Conservation (phyloP, 768 basidiomycete genomes). For the Tulasnella sp. region DNA sequence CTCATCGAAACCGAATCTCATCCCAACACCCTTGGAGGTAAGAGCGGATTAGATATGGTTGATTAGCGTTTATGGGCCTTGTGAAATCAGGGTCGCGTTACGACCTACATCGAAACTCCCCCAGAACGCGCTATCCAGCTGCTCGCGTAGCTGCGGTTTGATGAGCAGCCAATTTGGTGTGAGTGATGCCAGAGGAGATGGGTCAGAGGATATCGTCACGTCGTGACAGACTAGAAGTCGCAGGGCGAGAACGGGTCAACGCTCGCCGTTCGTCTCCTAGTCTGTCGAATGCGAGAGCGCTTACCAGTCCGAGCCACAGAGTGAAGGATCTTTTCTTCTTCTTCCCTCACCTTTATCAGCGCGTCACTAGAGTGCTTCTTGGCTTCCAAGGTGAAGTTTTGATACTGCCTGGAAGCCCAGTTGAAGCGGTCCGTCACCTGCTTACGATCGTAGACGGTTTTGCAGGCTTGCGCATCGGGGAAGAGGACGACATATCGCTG, state of each 20-base stretch:
- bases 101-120: neutral
- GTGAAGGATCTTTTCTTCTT: neutral
- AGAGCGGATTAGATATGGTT: neutral
- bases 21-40: neutral
- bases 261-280: too few relatives aligned
- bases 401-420: neutral
- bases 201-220: neutral
- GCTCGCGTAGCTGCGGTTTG: neutral
- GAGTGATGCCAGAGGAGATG: neutral
- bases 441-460: neutral
- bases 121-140: neutral
- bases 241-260: neutral
- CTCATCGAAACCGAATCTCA: neutral
- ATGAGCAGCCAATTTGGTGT: neutral
- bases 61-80: neutral
- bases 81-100: neutral
- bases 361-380: neutral
- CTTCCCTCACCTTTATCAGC: neutral
- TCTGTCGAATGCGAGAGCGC: neutral
- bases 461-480: neutral
- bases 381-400: neutral
- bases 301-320: neutral
- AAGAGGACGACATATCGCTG: neutral
- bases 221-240: neutral
- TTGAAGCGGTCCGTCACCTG: neutral